phyloP scores from a whole-genome alignment of 192 early-diverging fungal species.

The Coemansia sp. region DNA sequence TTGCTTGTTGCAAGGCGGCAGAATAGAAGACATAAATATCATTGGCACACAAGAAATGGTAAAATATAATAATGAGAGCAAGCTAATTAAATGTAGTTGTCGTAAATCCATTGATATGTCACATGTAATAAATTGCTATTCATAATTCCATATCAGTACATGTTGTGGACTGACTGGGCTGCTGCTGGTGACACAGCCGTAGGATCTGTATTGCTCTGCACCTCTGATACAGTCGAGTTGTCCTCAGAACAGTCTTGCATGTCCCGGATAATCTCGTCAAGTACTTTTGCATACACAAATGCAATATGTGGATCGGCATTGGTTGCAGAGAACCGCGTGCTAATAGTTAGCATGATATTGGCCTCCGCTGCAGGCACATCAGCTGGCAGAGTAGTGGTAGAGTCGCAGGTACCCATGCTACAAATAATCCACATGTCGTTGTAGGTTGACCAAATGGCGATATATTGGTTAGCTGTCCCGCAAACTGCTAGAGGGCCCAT shows the following conservation, averaged over 20 bases:
- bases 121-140: background rate
- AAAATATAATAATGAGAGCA: background rate
- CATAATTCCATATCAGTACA: background rate
- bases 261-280: background rate
- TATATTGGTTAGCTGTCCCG: background rate
- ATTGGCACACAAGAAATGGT: too few species aligned
- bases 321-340: background rate
- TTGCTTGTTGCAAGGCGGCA: too few species aligned
- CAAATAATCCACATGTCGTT: background rate
- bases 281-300: background rate
- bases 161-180: background rate
- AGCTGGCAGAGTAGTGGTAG: background rate
- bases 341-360: background rate
- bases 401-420: background rate
- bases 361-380: background rate
- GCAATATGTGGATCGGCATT: background rate
- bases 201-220: background rate
- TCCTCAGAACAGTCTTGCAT: background rate
- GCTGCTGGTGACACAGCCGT: background rate
- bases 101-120: background rate
- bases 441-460: background rate
- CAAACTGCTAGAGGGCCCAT: background rate
- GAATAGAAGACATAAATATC: too few species aligned
- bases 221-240: background rate
- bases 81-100: too few species aligned